A percentile compares a stretch with the other conserved stretches of the same genome.
These are phyloP conservation scores for Torulaspora quercuum DNA, from an alignment of 805 yeast species.

Conservation along the genomic window DNA sequence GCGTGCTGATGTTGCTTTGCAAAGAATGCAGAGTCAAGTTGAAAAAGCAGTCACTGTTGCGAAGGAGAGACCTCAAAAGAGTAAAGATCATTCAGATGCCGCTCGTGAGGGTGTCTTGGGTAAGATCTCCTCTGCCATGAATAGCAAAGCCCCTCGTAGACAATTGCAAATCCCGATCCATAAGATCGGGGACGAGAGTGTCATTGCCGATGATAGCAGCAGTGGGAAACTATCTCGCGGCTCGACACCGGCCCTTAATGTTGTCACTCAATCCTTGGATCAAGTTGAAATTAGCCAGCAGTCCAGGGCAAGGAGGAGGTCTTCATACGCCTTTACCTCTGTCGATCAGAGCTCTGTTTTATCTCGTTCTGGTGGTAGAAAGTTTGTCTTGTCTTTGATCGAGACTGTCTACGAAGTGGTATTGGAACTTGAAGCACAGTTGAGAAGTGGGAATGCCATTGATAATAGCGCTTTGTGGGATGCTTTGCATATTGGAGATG, in stretches of 20 bases:
- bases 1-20: slow-evolving; percentile 85
- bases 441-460: slow-evolving; percentile 53
- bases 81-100: slow-evolving; percentile 38
- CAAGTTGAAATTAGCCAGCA: slow-evolving; percentile 30
- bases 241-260: slow-evolving; percentile 29
- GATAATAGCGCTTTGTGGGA: slow-evolving; percentile 63
- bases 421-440: slow-evolving; percentile 71
- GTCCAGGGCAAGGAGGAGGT: slow-evolving; percentile 36
- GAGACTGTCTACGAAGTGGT: slow-evolving; percentile 78
- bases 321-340: slow-evolving; percentile 36
- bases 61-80: slow-evolving; percentile 74
- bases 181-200: slow-evolving; percentile 36
- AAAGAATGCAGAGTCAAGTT: slow-evolving; percentile 97
- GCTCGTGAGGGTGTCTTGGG: slow-evolving; percentile 86
- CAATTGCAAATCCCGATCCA: slow-evolving; percentile 58
- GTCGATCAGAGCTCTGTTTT: slow-evolving; percentile 36
- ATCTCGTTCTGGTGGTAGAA: slow-evolving; percentile 42
- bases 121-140: slow-evolving; percentile 74
- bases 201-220: slow-evolving; percentile 20
- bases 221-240: slow-evolving; percentile 19
- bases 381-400: slow-evolving; percentile 60
- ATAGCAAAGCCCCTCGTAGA: slow-evolving; percentile 83
- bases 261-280: slow-evolving; percentile 32
- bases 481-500: slow-evolving; percentile 68
- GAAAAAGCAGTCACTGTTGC: slow-evolving; percentile 95